Evolutionary conservation across 1,284 basidiomycete species (phyloP), one percentile per base, ranked within the genome.

Genomic region (Tremellales sp.): DNA sequence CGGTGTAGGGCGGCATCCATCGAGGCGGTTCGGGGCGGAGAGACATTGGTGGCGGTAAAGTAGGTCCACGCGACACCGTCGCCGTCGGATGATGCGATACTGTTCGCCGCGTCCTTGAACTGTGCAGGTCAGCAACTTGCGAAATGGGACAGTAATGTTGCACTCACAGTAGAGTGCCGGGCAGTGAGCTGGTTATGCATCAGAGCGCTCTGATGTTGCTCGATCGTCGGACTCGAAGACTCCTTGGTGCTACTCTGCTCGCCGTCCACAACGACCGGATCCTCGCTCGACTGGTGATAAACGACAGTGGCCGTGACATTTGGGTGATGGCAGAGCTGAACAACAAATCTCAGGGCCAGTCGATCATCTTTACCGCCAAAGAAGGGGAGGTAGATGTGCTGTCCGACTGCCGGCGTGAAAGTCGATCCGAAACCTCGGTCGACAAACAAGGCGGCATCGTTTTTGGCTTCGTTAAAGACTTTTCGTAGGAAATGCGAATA

Each of bases 281-380:
- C 40, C 79, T 82, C 51, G 58, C 75, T 74, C 79, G 83, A 57
- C 27, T 61, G 73, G 45, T 90, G 68, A 56, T 83, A 78, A 24
- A 89, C 67, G 2, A 90, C 80, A 0, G 85, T 87, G 3, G 87
- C 89, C 7, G 75, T 80, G 2, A 88, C 79, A 60, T 85, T 84
- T 36, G 76, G 68, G 43, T 71, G 60, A 17, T 65, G 61, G 61
- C 87, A 89, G 12, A 93, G 78, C 71, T 92, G 89, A 11, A 87
- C 81, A 8, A 88, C 79, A 61, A 93, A 83, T 31, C 80, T 75
- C 22, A 96, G 76, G 0, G 89, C 88, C 8, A 89, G 79, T 2
- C 92, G 82, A 65, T 96, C 92, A 70, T 97, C 92, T 0, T 89
- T 85, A 0, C 92, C 92, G 44, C 91, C 92, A 67, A 91, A 86